Conservation (phyloP, 1,139 yeast genomes). For the Hyphopichia wangnamkhiaoensis region DNA sequence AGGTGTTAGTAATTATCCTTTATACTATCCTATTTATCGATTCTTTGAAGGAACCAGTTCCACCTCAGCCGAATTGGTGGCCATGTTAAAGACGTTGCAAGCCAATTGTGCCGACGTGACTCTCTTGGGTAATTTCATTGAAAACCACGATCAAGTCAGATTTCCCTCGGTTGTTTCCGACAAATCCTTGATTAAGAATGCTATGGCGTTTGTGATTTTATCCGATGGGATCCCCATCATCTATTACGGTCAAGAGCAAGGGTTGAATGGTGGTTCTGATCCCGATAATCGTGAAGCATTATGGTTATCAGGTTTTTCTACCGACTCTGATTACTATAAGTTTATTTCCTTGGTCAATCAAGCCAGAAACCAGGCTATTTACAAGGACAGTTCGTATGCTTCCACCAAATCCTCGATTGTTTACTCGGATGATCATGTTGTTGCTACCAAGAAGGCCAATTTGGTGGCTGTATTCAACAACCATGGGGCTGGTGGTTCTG, state of each 20-base stretch:
- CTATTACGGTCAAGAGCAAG: constrained; percentile 6
- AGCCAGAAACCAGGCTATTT: constrained; percentile 2
- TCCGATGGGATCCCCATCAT: constrained; percentile 5
- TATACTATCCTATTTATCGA: neutral
- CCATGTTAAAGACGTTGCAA: constrained; percentile 1
- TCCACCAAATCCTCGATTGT: neutral
- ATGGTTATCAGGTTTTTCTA: constrained; percentile 3
- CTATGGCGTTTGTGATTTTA: constrained; percentile 3
- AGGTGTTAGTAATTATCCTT: constrained; percentile 5
- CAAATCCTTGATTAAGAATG: constrained; percentile 2
- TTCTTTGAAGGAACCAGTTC: constrained; percentile 1
- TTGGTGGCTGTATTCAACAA: constrained; percentile 3
- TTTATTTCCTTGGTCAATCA: constrained; percentile 2
- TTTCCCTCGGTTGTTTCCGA: neutral
- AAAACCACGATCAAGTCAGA: constrained; percentile 4
- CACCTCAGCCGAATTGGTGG: neutral
- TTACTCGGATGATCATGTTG: constrained; percentile 1
- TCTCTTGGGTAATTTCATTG: constrained; percentile 4
- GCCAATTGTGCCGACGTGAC: constrained; percentile 2
- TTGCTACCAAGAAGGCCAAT: constrained; percentile 4
- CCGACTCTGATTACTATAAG: constrained; percentile 1
- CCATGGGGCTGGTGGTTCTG: constrained; percentile 1
- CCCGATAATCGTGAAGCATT: constrained; percentile 4
- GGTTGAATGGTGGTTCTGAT: constrained; percentile 1
- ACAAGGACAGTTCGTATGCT: neutral